Conservation (phyloP, 805 yeast species). For the Blastobotrys mokoenaii region DNA sequence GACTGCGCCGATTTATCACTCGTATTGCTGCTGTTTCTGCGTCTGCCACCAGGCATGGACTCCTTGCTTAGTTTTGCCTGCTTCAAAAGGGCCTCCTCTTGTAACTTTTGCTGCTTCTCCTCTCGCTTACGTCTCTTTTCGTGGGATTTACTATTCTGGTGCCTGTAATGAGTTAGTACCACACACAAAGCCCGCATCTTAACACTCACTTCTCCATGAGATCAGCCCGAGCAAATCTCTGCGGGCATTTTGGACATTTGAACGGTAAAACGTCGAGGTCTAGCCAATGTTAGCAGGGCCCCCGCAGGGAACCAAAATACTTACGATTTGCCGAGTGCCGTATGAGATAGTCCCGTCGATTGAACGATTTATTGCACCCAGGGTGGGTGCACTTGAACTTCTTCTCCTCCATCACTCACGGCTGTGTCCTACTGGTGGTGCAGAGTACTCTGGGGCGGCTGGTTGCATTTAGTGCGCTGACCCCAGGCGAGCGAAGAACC, state of each 20-base stretch:
- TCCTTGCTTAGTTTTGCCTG: background rate
- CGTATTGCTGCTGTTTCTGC: too few relatives aligned
- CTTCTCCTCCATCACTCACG: background rate
- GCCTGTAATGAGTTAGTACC: slow-evolving; percentile 1
- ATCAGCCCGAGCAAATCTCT: slow-evolving; percentile 25
- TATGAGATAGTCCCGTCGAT: slow-evolving; percentile 29
- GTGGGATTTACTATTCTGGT: slow-evolving; percentile 17
- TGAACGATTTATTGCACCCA: slow-evolving; percentile 29
- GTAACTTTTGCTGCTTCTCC: slow-evolving; percentile 7
- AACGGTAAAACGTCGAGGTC: slow-evolving; percentile 23
- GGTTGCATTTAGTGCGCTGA: background rate
- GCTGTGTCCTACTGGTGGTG: too few relatives aligned
- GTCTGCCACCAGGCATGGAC: too few relatives aligned
- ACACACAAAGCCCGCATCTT: background rate
- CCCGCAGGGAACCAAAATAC: background rate
- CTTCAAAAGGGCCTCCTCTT: background rate
- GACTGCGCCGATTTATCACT: too few relatives aligned
- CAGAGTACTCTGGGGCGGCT: too few relatives aligned
- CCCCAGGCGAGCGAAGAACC: background rate
- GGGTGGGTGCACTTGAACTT: slow-evolving; percentile 29
- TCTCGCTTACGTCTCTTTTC: slow-evolving; percentile 18
- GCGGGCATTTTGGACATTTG: slow-evolving; percentile 21
- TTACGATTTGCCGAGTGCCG: slow-evolving; percentile 30
- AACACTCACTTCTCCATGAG: slow-evolving; percentile 22
- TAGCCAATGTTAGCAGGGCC: background rate